Percentiles rank a stretch among this genome's conserved stretches.
These are phyloP conservation scores for Aspergillus olivimuriae DNA, from an alignment of 495 filamentous ascomycete genomes.

Conservation along the genomic window DNA sequence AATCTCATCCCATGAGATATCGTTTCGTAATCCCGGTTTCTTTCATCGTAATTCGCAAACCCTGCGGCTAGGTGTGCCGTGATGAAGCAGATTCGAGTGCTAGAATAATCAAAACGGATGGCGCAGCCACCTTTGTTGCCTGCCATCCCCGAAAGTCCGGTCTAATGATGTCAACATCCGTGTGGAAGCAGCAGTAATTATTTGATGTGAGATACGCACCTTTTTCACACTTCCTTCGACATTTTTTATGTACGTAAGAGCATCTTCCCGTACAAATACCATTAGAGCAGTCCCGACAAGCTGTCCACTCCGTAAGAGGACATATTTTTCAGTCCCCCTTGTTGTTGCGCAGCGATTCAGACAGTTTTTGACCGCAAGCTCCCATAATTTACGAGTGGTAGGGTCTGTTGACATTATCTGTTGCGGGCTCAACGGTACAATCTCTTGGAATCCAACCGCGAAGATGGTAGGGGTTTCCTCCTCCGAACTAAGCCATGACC, in stretches of 20 bases:
- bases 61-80: constrained; percentile 96
- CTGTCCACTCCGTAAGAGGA: constrained; percentile 84
- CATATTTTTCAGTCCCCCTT: constrained; percentile 67
- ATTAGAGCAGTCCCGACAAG: constrained; percentile 89
- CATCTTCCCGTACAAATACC: constrained; percentile 77
- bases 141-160: constrained; percentile 92
- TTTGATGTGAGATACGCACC: constrained; percentile 22
- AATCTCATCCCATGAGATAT: constrained; percentile 85
- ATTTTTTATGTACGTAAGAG: constrained; percentile 79
- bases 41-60: constrained; percentile 94
- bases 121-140: constrained; percentile 98
- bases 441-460: constrained; percentile 92
- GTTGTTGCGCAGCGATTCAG: constrained; percentile 63
- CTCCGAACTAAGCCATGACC: constrained; percentile 47
- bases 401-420: constrained; percentile 99
- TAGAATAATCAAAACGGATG: constrained; percentile 92
- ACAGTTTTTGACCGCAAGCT: constrained; percentile 68
- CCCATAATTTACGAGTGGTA: constrained; percentile 76
- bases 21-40: constrained; percentile 87
- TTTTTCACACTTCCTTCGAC: constrained; percentile 96
- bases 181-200: neutral
- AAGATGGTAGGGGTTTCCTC: constrained; percentile 50
- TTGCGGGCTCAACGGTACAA: constrained; percentile 91
- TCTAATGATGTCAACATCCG: constrained; percentile 46
- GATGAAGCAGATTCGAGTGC: constrained; percentile 88